These are phyloP conservation scores for Aspergillus viridinutans DNA, from an alignment of 2,329 filamentous ascomycete species.

Conservation along the genomic window DNA sequence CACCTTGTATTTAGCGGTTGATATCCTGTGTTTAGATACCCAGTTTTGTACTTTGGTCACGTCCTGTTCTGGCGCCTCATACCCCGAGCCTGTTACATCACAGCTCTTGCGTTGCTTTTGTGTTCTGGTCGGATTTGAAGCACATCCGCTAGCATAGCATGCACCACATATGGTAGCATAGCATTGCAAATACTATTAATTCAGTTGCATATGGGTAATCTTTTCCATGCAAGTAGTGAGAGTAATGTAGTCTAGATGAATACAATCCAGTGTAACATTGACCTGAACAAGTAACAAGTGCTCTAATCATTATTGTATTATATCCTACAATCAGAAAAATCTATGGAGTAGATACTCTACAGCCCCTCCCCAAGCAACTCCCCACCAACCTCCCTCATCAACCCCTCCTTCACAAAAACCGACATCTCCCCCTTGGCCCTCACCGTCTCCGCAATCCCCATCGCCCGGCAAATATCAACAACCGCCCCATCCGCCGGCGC, in stretches of 20 bases:
- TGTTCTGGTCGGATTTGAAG: too few species aligned
- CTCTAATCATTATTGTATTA: not conserved
- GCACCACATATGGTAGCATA: too few species aligned
- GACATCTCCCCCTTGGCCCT: constrained; percentile 49
- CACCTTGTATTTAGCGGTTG: constrained; percentile 10
- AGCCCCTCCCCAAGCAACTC: constrained; percentile 37
- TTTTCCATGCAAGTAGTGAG: too few species aligned
- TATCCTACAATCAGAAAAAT: not conserved
- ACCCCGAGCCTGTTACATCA: constrained; percentile 19
- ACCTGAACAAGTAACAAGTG: too few species aligned
- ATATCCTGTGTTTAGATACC: constrained; percentile 16
- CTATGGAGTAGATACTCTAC: not conserved
- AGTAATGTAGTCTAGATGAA: constrained; percentile 1
- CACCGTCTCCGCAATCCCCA: constrained; percentile 69
- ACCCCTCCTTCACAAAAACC: constrained; percentile 53
- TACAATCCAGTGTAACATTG: not conserved
- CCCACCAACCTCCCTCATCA: constrained; percentile 50
- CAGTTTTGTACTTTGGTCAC: constrained; percentile 14
- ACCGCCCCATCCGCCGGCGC: constrained; percentile 67
- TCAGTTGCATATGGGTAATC: too few species aligned
- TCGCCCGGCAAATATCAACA: constrained; percentile 69
- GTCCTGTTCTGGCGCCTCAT: constrained; percentile 7
- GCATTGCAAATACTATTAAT: too few species aligned
- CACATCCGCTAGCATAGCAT: too few species aligned
- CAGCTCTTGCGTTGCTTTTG: constrained; percentile 13